Base-by-base conservation (phyloP, 2,329 filamentous ascomycete species). In the Aspergillus aculeatus region DNA sequence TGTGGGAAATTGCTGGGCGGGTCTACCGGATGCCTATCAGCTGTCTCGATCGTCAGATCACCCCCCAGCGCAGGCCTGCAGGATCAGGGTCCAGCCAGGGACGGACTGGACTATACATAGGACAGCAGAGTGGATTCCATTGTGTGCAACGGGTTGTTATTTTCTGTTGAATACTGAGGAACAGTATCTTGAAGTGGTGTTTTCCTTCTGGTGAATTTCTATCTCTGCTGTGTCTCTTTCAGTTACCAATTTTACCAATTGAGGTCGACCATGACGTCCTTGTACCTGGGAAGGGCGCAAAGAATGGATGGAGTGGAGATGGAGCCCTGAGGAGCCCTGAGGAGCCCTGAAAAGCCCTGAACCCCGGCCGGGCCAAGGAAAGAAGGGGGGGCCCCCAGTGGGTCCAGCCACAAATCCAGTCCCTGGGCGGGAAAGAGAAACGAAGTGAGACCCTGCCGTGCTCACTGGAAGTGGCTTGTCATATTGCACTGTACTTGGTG, bases 21-120 rank as follows among this genome's bases (percentile, higher is more conserved):
- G 32, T 23, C 51, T 24, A 53, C 16, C 14, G 16, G 23, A 11
- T 31, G 26, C 26, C 49, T 51, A 32, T n/a, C 31, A 32, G 51
- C 35, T 41, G 41, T 53, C 31, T 41, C 31, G 51, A 53, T 53
- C 51, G 51, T 53, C 51, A 41, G 51, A 52, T 52, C 50, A 32
- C 32, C 50, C 50, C 38, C 31, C 24, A 35, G 50, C 19, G 21
- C 21, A 32, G 35, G 19, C 29, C 38, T 32, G 38, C 51, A 41
- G 21, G 10, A 23, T 24, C 51, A 24, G 29, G 51, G 51, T 41
- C 51, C 38, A 53, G 51, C 32, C 51, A 16, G 21, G 32, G 51
- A 53, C 38, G 14, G 32, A 35, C 32, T 35, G 14, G 14, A 5
- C 12, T 44, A 44, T 44, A 44, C 38, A 35, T 35, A 35, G 32